Percentiles rank a stretch among this genome's conserved stretches.
These are phyloP conservation scores for Fusarium staphyleae DNA, from an alignment of 2,329 filamentous ascomycete species.

Conservation along the genomic window DNA sequence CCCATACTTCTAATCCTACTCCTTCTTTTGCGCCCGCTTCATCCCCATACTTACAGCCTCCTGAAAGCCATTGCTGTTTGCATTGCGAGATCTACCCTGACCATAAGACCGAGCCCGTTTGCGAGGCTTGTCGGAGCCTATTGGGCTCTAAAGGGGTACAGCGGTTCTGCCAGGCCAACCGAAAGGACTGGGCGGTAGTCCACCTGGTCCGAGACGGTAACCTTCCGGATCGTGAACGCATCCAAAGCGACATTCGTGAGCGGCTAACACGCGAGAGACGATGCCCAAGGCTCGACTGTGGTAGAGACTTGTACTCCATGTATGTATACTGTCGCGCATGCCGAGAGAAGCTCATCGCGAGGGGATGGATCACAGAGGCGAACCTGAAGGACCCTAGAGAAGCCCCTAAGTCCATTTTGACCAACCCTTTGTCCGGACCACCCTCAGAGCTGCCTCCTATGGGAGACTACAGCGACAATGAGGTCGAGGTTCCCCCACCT, in stretches of 20 bases:
- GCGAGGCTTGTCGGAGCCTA: slow-evolving; percentile 11
- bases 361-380: background rate
- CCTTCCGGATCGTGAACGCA: background rate
- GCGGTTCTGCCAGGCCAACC: background rate
- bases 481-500: background rate
- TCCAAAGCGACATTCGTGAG: slow-evolving; percentile 10
- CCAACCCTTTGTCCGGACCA: background rate
- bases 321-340: slow-evolving; percentile 19
- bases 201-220: slow-evolving; percentile 17
- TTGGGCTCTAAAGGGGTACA: background rate
- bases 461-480: background rate
- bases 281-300: slow-evolving; percentile 11
- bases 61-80: background rate
- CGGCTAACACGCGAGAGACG: slow-evolving; percentile 13
- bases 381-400: background rate
- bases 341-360: background rate
- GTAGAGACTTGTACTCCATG: background rate
- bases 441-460: background rate
- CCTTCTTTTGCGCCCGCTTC: background rate
- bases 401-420: background rate
- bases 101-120: background rate
- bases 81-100: slow-evolving; percentile 22
- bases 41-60: background rate
- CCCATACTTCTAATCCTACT: background rate
- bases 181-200: slow-evolving; percentile 11